Evolutionary conservation across 495 filamentous ascomycete genomes (phyloP).

Genomic region (Choiromyces venosus): DNA sequence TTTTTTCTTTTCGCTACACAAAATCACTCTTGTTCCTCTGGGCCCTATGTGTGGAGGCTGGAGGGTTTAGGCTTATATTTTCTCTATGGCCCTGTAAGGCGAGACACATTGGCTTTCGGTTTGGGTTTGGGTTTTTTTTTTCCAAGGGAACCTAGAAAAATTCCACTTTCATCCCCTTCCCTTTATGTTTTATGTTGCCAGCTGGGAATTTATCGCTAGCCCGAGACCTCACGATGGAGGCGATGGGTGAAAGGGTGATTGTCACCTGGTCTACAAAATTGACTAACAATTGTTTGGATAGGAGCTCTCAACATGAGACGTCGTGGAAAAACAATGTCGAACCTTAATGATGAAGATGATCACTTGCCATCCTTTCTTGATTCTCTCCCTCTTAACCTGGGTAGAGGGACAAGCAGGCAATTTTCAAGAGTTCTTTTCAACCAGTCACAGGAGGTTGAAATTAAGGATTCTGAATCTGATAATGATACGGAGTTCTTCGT

Average conservation of each 20-base stretch:
- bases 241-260: neutral
- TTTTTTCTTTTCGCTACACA: neutral
- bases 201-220: neutral
- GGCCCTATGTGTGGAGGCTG: neutral
- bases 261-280: neutral
- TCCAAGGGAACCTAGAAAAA: neutral
- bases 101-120: neutral
- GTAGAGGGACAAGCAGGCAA: slow-evolving; percentile 14
- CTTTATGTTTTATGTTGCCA: neutral
- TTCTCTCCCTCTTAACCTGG: slow-evolving; percentile 9
- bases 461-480: neutral
- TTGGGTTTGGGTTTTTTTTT: too few relatives aligned
- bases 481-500: slow-evolving; percentile 15
- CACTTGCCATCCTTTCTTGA: slow-evolving; percentile 34
- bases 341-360: slow-evolving; percentile 3
- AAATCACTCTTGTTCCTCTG: neutral
- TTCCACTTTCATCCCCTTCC: neutral
- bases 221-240: neutral
- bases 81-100: neutral
- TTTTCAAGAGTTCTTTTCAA: neutral
- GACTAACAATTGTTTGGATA: neutral
- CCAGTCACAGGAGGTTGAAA: neutral
- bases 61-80: neutral
- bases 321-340: slow-evolving; percentile 36
- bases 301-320: slow-evolving; percentile 28